A percentile compares a stretch with the other conserved stretches of the same genome.
Conservation (phyloP, 805 yeast species). For the Blastobotrys parvus region DNA sequence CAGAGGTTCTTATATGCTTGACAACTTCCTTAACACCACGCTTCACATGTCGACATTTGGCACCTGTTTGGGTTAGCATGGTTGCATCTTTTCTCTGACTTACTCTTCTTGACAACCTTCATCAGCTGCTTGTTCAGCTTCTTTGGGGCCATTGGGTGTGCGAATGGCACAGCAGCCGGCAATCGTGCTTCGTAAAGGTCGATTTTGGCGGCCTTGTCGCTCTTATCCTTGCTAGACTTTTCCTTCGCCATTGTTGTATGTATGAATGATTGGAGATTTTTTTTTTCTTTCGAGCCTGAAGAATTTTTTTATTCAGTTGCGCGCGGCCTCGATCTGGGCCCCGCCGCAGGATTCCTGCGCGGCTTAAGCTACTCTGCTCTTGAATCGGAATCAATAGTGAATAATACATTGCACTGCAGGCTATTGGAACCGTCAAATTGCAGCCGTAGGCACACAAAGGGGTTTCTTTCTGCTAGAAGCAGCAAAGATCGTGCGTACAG, state of each 20-base stretch:
- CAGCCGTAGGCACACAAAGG: no score
- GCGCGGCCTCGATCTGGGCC: not conserved
- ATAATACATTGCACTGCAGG: no score
- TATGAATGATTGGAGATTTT: no score
- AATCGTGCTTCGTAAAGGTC: slow-evolving; percentile 90
- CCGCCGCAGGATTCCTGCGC: no score
- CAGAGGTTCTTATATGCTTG: slow-evolving; percentile 95
- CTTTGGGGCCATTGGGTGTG: slow-evolving; percentile 91
- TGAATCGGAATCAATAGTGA: no score
- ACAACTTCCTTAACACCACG: slow-evolving; percentile 99
- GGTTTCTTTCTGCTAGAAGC: no score
- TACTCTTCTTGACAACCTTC: slow-evolving; percentile 80
- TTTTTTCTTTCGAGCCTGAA: no score
- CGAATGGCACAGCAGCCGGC: slow-evolving; percentile 86
- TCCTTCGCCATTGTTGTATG: slow-evolving; percentile 18
- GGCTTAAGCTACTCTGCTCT: no score
- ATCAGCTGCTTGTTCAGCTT: slow-evolving; percentile 91
- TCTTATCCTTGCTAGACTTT: slow-evolving; percentile 16
- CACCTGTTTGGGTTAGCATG: slow-evolving; percentile 40
- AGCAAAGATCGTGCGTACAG: no score
- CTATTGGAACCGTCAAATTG: no score
- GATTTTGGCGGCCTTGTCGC: slow-evolving; percentile 26
- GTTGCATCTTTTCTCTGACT: not conserved
- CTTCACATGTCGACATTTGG: slow-evolving; percentile 96
- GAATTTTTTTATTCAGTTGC: not conserved